Evolutionary conservation across 805 yeast genomes (phyloP), one percentile per base, ranked within the genome.

Genomic region (Crinitomyces ghanaensis): DNA sequence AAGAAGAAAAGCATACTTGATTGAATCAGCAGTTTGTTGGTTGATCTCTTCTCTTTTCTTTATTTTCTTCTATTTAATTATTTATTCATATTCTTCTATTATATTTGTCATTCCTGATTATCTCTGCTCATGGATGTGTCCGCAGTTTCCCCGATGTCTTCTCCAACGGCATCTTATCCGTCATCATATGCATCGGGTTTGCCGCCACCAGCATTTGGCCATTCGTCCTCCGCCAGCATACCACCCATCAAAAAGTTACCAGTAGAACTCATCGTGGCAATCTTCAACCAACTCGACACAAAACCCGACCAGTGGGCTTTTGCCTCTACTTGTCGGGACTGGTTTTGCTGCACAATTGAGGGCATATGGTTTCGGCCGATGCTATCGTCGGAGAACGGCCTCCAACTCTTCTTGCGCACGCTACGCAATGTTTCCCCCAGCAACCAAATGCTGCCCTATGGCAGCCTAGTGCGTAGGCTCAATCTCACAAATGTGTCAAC

Each of bases 311-410:
- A 49, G 32, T 36, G 40, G 38, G 34, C 45, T n/a, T 51, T 54
- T 33, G 31, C 83, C 40, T 65, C 83, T 1, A 86, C 83, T 5
- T 85, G 94, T 56, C 74, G 72, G 46, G 69, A 74, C 40, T 85
- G 94, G 79, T 80, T 85, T 7, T 70, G 73, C 43, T 62, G 81
- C 26, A 74, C 81, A 9, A 74, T 84, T 7, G 94, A 82, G 47
- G 65, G 77, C 26, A 60, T 86, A 19, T 86, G 95, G 93, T 81
- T 82, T 51, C 70, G 97, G 38, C 95, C 96, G 3, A 71, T 70
- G 27, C 65, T 82, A 54, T 70, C 68, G 40, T 63, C 65, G 39
- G 65, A 63, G 29, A 38, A 51, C 2, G 63, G 74, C 2, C 68
- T 73, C 42, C 56, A 56, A 28, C 69, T 70, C 40, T 67, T 85